Conservation (phyloP, 2,329 filamentous ascomycete species). For the Scedosporium apiospermum region DNA sequence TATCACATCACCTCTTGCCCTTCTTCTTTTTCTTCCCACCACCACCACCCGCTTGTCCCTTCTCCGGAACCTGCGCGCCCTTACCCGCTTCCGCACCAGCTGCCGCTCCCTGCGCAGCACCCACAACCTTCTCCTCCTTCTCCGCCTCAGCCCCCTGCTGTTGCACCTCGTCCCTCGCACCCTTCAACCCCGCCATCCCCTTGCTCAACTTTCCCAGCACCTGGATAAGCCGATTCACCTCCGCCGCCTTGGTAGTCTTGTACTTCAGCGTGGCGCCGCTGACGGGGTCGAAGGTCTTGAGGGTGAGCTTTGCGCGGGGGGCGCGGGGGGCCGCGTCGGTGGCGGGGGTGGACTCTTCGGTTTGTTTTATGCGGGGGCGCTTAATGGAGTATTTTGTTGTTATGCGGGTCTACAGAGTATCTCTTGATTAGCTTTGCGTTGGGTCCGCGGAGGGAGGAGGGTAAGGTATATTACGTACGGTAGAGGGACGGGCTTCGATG, state of each 20-base stretch:
- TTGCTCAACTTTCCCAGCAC: conserved; percentile 68
- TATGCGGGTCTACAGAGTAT: conserved; percentile 61
- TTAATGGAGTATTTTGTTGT: conserved; percentile 83
- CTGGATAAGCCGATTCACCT: conserved; percentile 74
- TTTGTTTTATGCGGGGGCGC: conserved; percentile 18
- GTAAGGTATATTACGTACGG: conserved; percentile 44
- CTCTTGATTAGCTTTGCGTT: neutral
- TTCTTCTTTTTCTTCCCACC: conserved; percentile 61
- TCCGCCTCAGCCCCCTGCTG: conserved; percentile 20
- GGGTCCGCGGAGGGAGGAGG: neutral
- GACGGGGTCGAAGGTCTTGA: conserved; percentile 83
- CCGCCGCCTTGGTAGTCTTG: conserved; percentile 79
- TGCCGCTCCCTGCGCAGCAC: conserved; percentile 20
- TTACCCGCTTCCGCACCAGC: conserved; percentile 16
- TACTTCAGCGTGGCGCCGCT: conserved; percentile 84
- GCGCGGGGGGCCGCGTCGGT: conserved; percentile 14
- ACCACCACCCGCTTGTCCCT: conserved; percentile 22
- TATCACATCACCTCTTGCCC: conserved; percentile 49
- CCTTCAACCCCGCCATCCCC: conserved; percentile 50
- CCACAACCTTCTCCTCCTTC: conserved; percentile 22
- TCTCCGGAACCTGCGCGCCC: conserved; percentile 17
- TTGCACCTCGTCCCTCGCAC: conserved; percentile 28
- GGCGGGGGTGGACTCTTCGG: conserved; percentile 17
- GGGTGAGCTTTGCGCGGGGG: conserved; percentile 59
- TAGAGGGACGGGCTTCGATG: conserved; percentile 74